Evolutionary conservation across 1,139 yeast species (phyloP), one percentile per base, ranked within the genome.

Genomic region (Nakaseomyces uthaithaninus): DNA sequence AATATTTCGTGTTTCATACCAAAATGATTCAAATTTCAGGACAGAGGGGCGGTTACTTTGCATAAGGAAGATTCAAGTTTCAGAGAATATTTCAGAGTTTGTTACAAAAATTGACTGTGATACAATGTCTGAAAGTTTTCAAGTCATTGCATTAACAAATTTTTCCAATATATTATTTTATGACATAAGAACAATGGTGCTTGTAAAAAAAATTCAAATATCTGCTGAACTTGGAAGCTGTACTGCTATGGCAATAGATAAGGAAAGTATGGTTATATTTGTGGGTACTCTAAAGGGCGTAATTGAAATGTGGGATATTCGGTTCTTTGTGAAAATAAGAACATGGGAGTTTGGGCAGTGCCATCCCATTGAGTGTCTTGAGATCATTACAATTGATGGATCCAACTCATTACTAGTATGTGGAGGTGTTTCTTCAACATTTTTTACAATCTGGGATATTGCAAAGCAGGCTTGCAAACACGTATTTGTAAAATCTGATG

Each of bases 261-360:
- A 62, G 0, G 60, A 67, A 16, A 67, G 66, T 34, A 59, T 64
- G 6, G 85, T 95, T 89, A 52, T 83, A 3, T 58, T 86, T 3
- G 57, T 81, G 2, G 96, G 95, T 0, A 84, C 96, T 0, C 66
- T 74, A 1, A 72, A 71, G 35, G 97, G 97, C 1, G 64, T 79
- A 1, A 57, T 91, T 24, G 77, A 77, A 46, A 60, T 91, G 16
- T 87, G 95, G 94, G 96, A 89, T 59, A 51, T 83, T 33, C 66
- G 95, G 41, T 85, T 86, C 56, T 69, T 68, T 28, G 50, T 81
- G 0, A 63, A 74, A 36, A 65, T 84, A 22, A 78, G 74, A 45
- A 66, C 80, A 1, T 83, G 87, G 78, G 70, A 71, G 6, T 67
- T 81, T 36, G 70, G 69, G 12, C 66, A 68, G 12, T 62, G 69